Evolutionary conservation across 2,329 filamentous ascomycete species (phyloP).

Genomic region (Diplocarpon rosae): DNA sequence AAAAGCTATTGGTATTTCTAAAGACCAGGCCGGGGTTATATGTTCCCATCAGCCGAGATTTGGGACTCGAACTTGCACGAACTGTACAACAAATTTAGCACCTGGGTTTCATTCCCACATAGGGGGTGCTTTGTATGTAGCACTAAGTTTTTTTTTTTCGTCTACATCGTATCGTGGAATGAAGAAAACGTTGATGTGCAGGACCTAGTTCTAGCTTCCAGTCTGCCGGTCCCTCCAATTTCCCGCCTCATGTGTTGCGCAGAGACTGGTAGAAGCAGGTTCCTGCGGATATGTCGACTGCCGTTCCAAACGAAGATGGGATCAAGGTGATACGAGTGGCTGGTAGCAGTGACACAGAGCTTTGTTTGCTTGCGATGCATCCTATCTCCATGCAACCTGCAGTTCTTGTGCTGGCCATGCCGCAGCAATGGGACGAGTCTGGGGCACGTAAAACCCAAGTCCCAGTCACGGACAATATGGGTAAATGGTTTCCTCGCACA

Average conservation of each 20-base stretch:
- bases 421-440: slow-evolving; percentile 1
- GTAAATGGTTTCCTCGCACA: too few species aligned
- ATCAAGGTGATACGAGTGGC: slow-evolving; percentile 7
- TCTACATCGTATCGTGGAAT: slow-evolving; percentile 9
- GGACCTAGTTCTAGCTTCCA: neutral
- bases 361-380: slow-evolving; percentile 2
- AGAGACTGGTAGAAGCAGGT: neutral
- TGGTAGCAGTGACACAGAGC: slow-evolving; percentile 6
- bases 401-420: neutral
- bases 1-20: slow-evolving; percentile 18
- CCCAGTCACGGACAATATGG: neutral
- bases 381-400: neutral
- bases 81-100: slow-evolving; percentile 22
- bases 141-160: slow-evolving; percentile 15
- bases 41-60: slow-evolving; percentile 14
- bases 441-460: neutral
- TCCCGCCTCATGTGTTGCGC: neutral
- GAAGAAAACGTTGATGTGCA: slow-evolving; percentile 6
- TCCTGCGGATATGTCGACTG: slow-evolving; percentile 9
- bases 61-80: slow-evolving; percentile 10
- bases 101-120: slow-evolving; percentile 19
- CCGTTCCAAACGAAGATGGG: slow-evolving; percentile 7
- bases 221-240: neutral
- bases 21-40: slow-evolving; percentile 15
- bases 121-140: slow-evolving; percentile 19